Conservation (phyloP, 2,329 filamentous ascomycete genomes). For the Monosporascus sp. region DNA sequence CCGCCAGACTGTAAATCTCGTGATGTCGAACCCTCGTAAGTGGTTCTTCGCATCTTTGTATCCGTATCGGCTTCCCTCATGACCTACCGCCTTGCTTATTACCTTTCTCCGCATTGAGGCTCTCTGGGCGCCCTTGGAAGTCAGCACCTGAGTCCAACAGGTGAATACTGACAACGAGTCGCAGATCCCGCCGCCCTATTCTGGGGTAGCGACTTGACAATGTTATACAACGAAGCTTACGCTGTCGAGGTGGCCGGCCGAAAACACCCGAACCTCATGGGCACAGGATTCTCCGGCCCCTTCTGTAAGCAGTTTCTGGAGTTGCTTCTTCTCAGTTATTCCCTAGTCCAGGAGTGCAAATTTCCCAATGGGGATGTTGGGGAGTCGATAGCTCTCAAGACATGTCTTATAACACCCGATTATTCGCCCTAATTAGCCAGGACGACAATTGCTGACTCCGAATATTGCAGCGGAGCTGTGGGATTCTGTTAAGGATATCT, state of each 20-base stretch:
- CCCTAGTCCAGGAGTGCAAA: too few species aligned
- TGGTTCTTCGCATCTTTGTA: not conserved
- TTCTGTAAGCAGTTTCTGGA: slow-evolving; percentile 30
- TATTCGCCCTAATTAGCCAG: too few species aligned
- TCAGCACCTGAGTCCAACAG: not conserved
- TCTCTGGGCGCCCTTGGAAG: not conserved
- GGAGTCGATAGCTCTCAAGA: too few species aligned
- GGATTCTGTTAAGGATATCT: slow-evolving; percentile 26
- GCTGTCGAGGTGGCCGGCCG: slow-evolving; percentile 52
- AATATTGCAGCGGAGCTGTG: slow-evolving; percentile 33
- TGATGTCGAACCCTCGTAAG: slow-evolving; percentile 29
- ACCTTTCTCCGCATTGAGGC: not conserved
- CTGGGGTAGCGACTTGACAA: slow-evolving; percentile 57
- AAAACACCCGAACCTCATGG: slow-evolving; percentile 58
- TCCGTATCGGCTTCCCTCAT: not conserved
- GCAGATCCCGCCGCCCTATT: slow-evolving; percentile 47
- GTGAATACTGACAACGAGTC: not conserved
- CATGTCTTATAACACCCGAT: too few species aligned
- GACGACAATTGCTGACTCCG: too few species aligned
- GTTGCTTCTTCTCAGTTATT: too few species aligned
- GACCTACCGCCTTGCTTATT: not conserved
- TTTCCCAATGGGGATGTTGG: too few species aligned
- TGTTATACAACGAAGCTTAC: slow-evolving; percentile 60
- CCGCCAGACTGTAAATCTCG: slow-evolving; percentile 34
- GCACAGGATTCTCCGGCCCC: slow-evolving; percentile 49